Evolutionary conservation across 2,329 filamentous ascomycete genomes (phyloP), one percentile per base, ranked within the genome.

Genomic region (Knoxdaviesia capensis): DNA sequence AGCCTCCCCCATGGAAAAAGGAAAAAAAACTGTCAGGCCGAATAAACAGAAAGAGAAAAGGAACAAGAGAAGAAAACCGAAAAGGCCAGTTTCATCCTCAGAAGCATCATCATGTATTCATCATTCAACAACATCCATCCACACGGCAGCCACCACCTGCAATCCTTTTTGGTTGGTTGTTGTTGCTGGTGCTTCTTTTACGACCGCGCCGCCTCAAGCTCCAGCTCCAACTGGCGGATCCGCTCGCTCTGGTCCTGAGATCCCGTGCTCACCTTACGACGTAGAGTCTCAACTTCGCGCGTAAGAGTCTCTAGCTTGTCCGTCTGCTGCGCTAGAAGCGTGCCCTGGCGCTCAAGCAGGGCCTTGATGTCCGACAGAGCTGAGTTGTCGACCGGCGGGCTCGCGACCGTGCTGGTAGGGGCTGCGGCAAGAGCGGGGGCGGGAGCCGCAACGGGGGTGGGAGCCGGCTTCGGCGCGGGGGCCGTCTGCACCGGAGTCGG

Each of bases 341-440:
- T 74, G 43, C 73, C 83, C 61, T 94, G 86, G 48, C 72, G 69
- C 56, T 83, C 74, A 33, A 94, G 66, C 50, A 90, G 63, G 43
- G 71, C 64, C 60, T 83, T 88, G 61, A 93, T 90, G 52, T 87
- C 72, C 34, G 72, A 65, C 37, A 94, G 69, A 5, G 78, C 75
- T 31, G 73, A 64, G 51, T 79, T 74, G 8, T 84, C 65, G 6
- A 46, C 46, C 5, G 43, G 43, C 39, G 45, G 43, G 64, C 53
- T 29, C 9, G 33, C 9, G 28, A 31, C 36, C 38, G n/a, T 30
- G 31, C 34, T 32, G 29, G 42, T 38, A 31, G 45, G 36, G 20
- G 47, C 49, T 6, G 42, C 41, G 48, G 44, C 2, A 41, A 55
- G 51, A 31, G 53, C 51, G 2, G 58, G 48, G 6, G 58, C 50